Evolutionary conservation across 2,329 filamentous ascomycete genomes (phyloP).

Genomic region (Fusarium sp.): DNA sequence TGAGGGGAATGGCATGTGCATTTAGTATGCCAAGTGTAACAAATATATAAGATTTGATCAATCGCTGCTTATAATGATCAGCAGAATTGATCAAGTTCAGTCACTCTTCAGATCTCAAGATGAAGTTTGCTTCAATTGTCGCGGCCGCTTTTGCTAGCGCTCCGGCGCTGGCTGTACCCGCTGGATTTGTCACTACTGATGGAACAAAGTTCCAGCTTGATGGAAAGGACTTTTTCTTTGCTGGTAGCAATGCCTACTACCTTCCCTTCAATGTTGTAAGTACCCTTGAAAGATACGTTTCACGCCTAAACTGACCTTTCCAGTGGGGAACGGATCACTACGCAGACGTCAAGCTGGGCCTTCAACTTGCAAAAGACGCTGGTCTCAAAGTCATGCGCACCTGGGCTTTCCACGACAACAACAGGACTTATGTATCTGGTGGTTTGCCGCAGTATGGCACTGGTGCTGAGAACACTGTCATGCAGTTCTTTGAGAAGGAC

Average conservation of each 20-base stretch:
- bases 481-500: conserved; percentile 41
- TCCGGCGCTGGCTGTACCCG: conserved; percentile 24
- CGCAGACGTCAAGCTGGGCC: conserved; percentile 33
- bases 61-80: background rate
- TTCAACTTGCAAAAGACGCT: conserved; percentile 18
- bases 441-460: conserved; percentile 56
- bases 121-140: conserved; percentile 20
- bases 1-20: conserved; percentile 5
- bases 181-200: conserved; percentile 60
- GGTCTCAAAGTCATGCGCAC: conserved; percentile 25
- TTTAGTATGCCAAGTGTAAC: background rate
- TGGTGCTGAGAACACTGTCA: conserved; percentile 58
- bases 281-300: background rate
- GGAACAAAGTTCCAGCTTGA: conserved; percentile 63
- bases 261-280: conserved; percentile 63
- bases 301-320: background rate
- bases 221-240: conserved; percentile 65
- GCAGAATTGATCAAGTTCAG: background rate
- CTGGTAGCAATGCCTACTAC: conserved; percentile 67
- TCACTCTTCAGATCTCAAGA: background rate
- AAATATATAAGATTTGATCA: conserved; percentile 9
- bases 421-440: conserved; percentile 1
- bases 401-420: conserved; percentile 28
- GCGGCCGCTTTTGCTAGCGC: conserved; percentile 5
- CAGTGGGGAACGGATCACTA: conserved; percentile 42